Percentiles rank a stretch among this genome's conserved stretches.
phyloP scores from a whole-genome alignment of 2,329 filamentous ascomycete genomes.

The Leptographium flavum region DNA sequence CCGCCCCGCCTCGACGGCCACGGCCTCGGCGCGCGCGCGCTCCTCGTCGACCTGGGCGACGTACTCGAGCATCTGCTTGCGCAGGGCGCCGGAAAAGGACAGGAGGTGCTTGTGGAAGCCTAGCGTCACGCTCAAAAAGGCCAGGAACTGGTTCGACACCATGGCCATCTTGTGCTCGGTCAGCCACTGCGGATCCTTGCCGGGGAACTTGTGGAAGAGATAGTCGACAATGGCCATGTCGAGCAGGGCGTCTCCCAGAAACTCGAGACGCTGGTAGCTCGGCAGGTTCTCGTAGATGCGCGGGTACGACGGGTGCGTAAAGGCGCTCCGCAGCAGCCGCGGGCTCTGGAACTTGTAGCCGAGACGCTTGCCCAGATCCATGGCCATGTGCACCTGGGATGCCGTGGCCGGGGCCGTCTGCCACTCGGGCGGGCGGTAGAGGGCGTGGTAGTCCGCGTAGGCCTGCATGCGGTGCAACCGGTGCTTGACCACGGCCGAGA shows the following conservation, averaged over 20 bases:
- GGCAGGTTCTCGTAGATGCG: conserved; percentile 64
- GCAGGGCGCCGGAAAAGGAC: conserved; percentile 29
- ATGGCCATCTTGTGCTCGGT: conserved; percentile 99
- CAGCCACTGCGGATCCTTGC: conserved; percentile 85
- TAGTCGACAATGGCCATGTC: conserved; percentile 77
- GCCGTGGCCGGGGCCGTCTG: conserved; percentile 49
- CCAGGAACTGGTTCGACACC: conserved; percentile 91
- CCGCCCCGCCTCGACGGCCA: conserved; percentile 20
- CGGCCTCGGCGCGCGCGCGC: conserved; percentile 19
- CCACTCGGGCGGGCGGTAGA: conserved; percentile 58
- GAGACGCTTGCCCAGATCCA: conserved; percentile 43
- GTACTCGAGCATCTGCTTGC: conserved; percentile 35
- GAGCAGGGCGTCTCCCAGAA: conserved; percentile 76
- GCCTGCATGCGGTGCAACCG: conserved; percentile 52
- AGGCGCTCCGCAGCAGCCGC: conserved; percentile 66
- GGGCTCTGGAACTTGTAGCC: conserved; percentile 59
- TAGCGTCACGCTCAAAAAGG: conserved; percentile 63
- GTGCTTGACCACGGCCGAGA: conserved; percentile 56
- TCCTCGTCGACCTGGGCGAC: conserved; percentile 39
- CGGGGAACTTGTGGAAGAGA: conserved; percentile 62
- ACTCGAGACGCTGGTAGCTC: conserved; percentile 82
- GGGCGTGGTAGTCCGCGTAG: conserved; percentile 60
- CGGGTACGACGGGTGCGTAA: conserved; percentile 76
- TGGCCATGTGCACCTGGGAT: conserved; percentile 52
- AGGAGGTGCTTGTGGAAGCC: conserved; percentile 64